These are phyloP conservation scores for Prunus fruticosa DNA, from an alignment of 306 rosid species.

Conservation along the genomic window DNA sequence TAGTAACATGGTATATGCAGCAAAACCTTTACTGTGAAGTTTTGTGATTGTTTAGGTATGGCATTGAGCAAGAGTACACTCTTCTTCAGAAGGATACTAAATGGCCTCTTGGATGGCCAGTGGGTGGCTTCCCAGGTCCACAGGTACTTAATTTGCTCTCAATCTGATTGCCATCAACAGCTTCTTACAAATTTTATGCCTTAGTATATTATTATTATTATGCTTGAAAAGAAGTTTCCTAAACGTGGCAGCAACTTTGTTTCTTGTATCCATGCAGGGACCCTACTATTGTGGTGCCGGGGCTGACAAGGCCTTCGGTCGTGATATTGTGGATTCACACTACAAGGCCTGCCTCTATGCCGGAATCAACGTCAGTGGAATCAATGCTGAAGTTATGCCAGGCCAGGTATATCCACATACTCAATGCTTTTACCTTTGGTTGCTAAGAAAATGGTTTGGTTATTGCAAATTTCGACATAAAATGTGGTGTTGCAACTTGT, in stretches of 20 bases:
- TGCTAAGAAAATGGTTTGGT: neutral
- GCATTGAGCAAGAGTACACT: slow-evolving; percentile 61
- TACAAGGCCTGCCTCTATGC: slow-evolving; percentile 61
- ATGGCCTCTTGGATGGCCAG: slow-evolving; percentile 55
- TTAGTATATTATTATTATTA: neutral
- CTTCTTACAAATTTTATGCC: neutral
- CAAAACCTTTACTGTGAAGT: neutral
- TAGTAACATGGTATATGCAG: no score
- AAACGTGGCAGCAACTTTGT: neutral
- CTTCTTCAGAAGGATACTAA: slow-evolving; percentile 43
- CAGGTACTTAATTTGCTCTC: slow-evolving; percentile 30
- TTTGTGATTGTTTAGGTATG: slow-evolving; percentile 30
- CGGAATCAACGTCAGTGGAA: slow-evolving; percentile 50
- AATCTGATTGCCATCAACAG: no score
- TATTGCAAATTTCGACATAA: neutral
- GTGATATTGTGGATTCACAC: slow-evolving; percentile 51
- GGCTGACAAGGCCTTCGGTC: slow-evolving; percentile 54
- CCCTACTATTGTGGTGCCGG: slow-evolving; percentile 56
- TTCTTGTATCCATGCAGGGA: slow-evolving; percentile 27
- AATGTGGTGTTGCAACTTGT: neutral
- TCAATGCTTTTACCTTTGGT: neutral
- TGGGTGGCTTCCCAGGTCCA: slow-evolving; percentile 56
- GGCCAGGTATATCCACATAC: slow-evolving; percentile 34
- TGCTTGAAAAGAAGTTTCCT: neutral
- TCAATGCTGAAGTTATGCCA: slow-evolving; percentile 60